Evolutionary conservation across 345 rosid genomes (phyloP), one percentile per base, ranked within the genome.

Genomic region (Citrus cavaleriei): DNA sequence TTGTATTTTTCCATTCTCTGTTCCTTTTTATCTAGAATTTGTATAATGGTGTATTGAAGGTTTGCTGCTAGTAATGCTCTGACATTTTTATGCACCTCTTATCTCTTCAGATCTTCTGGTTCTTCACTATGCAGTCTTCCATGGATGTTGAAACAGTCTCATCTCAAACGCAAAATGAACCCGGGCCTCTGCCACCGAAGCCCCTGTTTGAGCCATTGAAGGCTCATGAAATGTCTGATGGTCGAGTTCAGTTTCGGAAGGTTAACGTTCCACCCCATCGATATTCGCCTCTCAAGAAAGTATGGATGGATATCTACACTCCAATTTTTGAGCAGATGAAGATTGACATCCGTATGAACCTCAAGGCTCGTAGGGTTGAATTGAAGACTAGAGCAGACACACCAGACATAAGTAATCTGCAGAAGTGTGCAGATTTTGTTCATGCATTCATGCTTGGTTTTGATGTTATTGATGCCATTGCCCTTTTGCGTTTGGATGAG

Each of bases 361-460:
- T 92, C 84, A 95, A 90, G 82, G 89, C 93, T 9, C 87, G 96
- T 18, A 91, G 88, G 83, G 97, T 94, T 19, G 97, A 93, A 64
- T 77, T 94, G 80, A 92, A 94, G 78, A 92, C 98, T 3, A 77
- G 92, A 78, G 40, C 55, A 7, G 96, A 93, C 83, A 93, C 96
- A 2, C 91, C 96, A 0, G 97, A 93, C 25, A 54, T 93, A 7
- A 88, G 94, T 42, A 88, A 90, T 76, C 97, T 94, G 24, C 97
- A 93, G 71, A 94, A 91, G 81, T 90, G 91, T 80, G 93, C 98
- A 2, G 98, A 94, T 85, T 94, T 93, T 76, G 94, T 93, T 7
- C 98, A 91, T n/a, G 98, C 95, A 19, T 93, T 93, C 84, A 90
- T 92, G 98, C 72, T 95, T 7, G 98, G 98, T 28, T 95, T 92